Evolutionary conservation across 2,329 filamentous ascomycete genomes (phyloP).

Genomic region (Hirsutella thompsonii): DNA sequence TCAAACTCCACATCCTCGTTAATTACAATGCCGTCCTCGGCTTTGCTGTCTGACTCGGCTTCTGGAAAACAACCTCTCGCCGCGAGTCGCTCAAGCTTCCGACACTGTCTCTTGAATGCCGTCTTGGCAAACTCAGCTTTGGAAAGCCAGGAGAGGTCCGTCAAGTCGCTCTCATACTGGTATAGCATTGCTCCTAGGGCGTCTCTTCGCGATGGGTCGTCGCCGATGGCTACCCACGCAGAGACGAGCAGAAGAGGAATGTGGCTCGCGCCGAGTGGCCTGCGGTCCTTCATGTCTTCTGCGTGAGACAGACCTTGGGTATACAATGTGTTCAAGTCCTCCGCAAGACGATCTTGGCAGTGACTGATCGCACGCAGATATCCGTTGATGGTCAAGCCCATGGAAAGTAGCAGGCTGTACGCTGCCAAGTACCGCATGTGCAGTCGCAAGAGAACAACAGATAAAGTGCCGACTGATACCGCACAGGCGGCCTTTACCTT

Average conservation of each 20-base stretch:
- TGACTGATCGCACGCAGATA: slow-evolving; percentile 11
- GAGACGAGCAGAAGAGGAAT: slow-evolving; percentile 13
- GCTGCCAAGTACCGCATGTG: slow-evolving; percentile 6
- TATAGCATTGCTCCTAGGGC: slow-evolving; percentile 6
- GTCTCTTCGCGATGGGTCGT: slow-evolving; percentile 11
- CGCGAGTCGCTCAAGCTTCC: neutral
- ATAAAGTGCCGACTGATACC: neutral
- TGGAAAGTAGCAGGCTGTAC: slow-evolving; percentile 8
- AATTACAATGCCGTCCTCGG: neutral
- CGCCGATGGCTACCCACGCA: slow-evolving; percentile 12
- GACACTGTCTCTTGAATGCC: neutral
- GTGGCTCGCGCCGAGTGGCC: slow-evolving; percentile 15
- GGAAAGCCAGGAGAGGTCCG: neutral
- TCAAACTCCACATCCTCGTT: neutral
- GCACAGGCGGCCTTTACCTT: slow-evolving; percentile 1
- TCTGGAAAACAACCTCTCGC: neutral
- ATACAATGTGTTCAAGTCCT: slow-evolving; percentile 8
- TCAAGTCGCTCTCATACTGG: slow-evolving; percentile 10
- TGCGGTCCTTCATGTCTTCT: slow-evolving; percentile 7
- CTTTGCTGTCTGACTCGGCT: neutral
- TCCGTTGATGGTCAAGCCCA: slow-evolving; percentile 11
- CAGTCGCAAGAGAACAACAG: slow-evolving; percentile 2
- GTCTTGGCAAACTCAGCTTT: neutral
- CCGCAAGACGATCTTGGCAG: slow-evolving; percentile 3
- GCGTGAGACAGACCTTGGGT: slow-evolving; percentile 13